Evolutionary conservation across 2,329 filamentous ascomycete genomes (phyloP), one percentile per base, ranked within the genome.

Genomic region (Helotiales sp.): DNA sequence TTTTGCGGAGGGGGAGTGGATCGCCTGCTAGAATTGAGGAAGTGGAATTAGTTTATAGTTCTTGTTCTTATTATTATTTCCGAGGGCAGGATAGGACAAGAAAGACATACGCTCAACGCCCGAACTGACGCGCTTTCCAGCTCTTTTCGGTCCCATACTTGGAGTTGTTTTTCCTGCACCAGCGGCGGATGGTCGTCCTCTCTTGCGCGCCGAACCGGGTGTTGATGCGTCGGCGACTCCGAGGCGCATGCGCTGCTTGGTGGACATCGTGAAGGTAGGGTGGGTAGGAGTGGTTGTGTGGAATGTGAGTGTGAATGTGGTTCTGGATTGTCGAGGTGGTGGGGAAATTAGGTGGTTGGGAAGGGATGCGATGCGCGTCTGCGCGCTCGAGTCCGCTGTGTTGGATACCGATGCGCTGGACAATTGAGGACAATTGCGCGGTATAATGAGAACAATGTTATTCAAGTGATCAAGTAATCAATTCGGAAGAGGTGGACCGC

Each of bases 1-100:
- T 87, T 71, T 85, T 84, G 66, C 80, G 82, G 66, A 85, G 82
- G 1, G 91, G 91, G 54, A 92, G 81, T 32, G 91, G 91, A 74
- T 93, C 91, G 67, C 91, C 91, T 74, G 91, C 91, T 93, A 59
- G 6, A 58, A 4, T 32, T 37, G 15, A 11, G 15, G 26, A 37
- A 30, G n/a, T 28, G 15, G 24, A 54, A 47, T 62, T 32, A 61
- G 34, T 32, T 37, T 11, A 20, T n/a, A n/a, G n/a, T n/a, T n/a
- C n/a, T n/a, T n/a, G n/a, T n/a, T n/a, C n/a, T n/a, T n/a, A n/a
- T n/a, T n/a, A n/a, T n/a, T n/a, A 40, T 2, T 40, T 40, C 37
- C 37, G 17, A 40, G 30, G 20, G 45, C 34, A n/a, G n/a, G 20
- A 47, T 30, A 8, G 22, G n/a, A 55, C 10, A 30, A 8, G 6